These are phyloP conservation scores for Coniophora puteana DNA, from an alignment of 1,284 basidiomycete genomes.

Conservation along the genomic window DNA sequence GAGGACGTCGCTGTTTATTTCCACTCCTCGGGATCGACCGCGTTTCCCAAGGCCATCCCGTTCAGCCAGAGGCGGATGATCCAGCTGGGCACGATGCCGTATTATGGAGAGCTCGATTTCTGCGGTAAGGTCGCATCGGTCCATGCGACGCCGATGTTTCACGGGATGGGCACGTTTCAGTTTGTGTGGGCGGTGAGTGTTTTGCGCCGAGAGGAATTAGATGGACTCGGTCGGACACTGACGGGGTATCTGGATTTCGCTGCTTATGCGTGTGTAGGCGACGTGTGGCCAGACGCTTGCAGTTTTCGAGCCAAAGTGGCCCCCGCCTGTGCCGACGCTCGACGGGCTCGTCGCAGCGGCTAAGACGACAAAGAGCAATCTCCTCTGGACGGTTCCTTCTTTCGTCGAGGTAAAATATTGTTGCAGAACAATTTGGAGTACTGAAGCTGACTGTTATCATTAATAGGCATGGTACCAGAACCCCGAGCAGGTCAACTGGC, in stretches of 20 bases:
- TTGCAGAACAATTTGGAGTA: no score
- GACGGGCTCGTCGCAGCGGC: neutral
- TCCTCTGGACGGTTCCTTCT: no score
- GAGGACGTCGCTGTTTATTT: constrained; percentile 14
- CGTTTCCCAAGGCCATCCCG: constrained; percentile 18
- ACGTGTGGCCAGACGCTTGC: neutral
- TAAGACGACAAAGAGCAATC: no score
- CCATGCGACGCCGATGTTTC: constrained; percentile 7
- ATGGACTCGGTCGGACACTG: no score
- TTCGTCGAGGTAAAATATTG: no score
- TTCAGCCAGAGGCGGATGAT: constrained; percentile 14
- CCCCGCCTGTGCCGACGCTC: neutral
- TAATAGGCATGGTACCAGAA: no score
- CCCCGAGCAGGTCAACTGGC: no score
- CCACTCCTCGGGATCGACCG: constrained; percentile 16
- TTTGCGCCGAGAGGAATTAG: no score
- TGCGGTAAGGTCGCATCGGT: neutral
- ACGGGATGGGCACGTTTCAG: constrained; percentile 19
- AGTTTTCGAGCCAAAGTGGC: neutral
- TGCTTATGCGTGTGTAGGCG: neutral
- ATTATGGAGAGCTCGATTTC: constrained; percentile 2
- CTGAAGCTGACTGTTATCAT: no score
- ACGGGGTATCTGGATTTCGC: constrained; percentile 7
- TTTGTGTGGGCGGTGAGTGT: constrained; percentile 16
- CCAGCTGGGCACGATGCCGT: constrained; percentile 1